Evolutionary conservation across 257 asterid genomes (phyloP).

Genomic region (Solanum lignicaule): DNA sequence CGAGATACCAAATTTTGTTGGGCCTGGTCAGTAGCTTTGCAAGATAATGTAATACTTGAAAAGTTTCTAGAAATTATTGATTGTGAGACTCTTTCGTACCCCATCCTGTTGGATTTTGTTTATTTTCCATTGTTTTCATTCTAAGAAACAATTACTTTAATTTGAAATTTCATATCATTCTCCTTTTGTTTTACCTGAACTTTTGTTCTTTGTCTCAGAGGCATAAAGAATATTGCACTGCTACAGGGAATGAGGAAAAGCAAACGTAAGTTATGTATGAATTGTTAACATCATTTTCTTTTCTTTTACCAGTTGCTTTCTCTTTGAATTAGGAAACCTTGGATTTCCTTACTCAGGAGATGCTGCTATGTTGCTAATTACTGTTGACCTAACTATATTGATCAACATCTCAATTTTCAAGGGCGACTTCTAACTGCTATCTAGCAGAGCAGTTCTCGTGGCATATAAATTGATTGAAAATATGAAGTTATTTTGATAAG

Average conservation of each 20-base stretch:
- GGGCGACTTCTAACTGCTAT: background rate
- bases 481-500: background rate
- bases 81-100: background rate
- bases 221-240: conserved; percentile 9
- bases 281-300: background rate
- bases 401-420: background rate
- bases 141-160: background rate
- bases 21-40: background rate
- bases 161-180: background rate
- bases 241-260: conserved; percentile 20
- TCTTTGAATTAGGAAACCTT: background rate
- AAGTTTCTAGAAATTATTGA: background rate
- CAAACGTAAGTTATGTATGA: conserved; percentile 13
- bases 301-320: background rate
- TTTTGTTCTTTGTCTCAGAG: conserved; percentile 14
- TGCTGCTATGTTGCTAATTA: background rate
- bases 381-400: background rate
- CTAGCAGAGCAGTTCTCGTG: background rate
- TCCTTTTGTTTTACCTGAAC: background rate
- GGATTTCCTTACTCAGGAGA: background rate
- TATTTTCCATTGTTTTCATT: background rate
- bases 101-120: background rate
- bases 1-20: background rate
- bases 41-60: background rate
- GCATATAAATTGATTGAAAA: background rate